Base-by-base conservation (phyloP, 2,329 filamentous ascomycete species). In the Magnaporthiopsis poae region DNA sequence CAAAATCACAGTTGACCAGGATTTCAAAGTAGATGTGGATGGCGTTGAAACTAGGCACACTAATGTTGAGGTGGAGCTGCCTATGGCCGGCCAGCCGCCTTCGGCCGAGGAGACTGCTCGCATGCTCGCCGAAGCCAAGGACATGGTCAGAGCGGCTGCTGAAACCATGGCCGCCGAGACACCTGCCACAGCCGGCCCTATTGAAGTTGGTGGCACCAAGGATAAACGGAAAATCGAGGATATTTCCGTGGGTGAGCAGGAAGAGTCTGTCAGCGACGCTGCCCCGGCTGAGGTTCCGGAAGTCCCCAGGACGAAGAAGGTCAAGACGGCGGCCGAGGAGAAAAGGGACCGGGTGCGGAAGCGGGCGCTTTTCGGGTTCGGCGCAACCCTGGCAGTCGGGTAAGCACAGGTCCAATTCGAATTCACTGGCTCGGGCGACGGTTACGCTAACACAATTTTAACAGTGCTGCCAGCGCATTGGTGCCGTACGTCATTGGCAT, bases 351-450 rank as follows among this genome's bases (percentile, higher is more conserved):
- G 88, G 74, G 91, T 97, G 70, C 89, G 91, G 79, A 91, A 88
- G 77, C 87, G 92, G 74, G 92, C 95, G 62, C 81, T 96, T 68
- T 84, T 96, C 69, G 94, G 95, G 67, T 86, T 98, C 65, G 91
- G 89, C 69, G 92, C 92, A 67, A 95, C 91, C 62, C 84, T 97
- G 75, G 91, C 91, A 67, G 85, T 97, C 77, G 93, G 93, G 95
- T 98, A 86, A 81, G 92, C 89, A 36, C 27, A 33, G 33, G 12
- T 11, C 21, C 21, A 21, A 15, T 11, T 27, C 61, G 21, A 13
- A 21, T 25, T 13, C 61, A 21, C 12, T 31, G 21, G 7, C 46
- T 56, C 9, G 18, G 18, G 31, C 68, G 66, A 66, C 67, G 65
- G n/a, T 8, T 4, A 13, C 9, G 60, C 31, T 60, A 27, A 65